Base-by-base conservation (phyloP, 2,329 filamentous ascomycete species). In the Sarocladium strictum region DNA sequence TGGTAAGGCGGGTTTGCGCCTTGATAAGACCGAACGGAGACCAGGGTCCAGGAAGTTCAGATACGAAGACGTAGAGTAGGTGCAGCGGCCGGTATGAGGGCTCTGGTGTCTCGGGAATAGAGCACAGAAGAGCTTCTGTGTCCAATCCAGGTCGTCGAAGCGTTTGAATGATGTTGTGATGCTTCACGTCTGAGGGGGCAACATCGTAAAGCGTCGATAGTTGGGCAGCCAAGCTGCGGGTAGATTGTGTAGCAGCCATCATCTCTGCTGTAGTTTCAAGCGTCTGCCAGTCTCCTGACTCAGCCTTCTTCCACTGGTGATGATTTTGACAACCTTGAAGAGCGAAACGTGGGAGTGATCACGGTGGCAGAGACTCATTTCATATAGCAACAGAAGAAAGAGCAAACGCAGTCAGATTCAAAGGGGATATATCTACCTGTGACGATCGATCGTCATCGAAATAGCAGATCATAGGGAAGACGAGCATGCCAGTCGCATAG, bases 1-100 rank as follows among this genome's bases (percentile, higher is more conserved):
- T 71, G 62, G 65, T 69, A 2, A 73, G 58, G 33, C 65, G 60
- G 3, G 65, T 65, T 54, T 72, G 66, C 47, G 65, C 69, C 19
- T 66, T 66, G 54, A 70, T 63, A 24, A 69, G 60, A 19, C 61
- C 52, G 41, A 66, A 57, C 1, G 61, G 59, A 3, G 63, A 65
- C 66, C 64, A 70, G 17, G 58, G 58, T 19, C 63, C 64, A 3
- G 62, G 57, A 32, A 63, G 35, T 51, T 67, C 58, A 1, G 57
- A 57, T 38, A 69, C 53, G 11, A 65, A 10, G 3, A 59, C 51
- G 43, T 63, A 55, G 3, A 68, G 49, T 2, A 68, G 55, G 24
- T 63, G 59, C 1, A 69, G 59, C 2, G 66, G 62, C 12, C 61
- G 59, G 19, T 59, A 50, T 2, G 63, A 65, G 2, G 60, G 57